Evolutionary conservation across 2,329 filamentous ascomycete genomes (phyloP).

Genomic region (Curvularia spicifera): DNA sequence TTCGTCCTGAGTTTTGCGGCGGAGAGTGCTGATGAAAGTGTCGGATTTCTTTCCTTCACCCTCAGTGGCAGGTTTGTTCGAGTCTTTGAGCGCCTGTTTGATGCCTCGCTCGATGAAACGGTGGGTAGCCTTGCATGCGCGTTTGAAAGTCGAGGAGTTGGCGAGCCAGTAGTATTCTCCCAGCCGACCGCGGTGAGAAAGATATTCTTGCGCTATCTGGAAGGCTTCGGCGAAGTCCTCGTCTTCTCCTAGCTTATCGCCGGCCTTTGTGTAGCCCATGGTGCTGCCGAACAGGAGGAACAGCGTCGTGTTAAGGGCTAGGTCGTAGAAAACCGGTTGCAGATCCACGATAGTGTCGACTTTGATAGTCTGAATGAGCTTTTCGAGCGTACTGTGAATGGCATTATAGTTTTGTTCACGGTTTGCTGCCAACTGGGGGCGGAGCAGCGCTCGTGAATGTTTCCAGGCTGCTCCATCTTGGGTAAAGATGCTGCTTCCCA

Average conservation of each 20-base stretch:
- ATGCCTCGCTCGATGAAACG: slow-evolving; percentile 22
- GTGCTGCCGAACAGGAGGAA: slow-evolving; percentile 46
- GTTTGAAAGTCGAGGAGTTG: slow-evolving; percentile 19
- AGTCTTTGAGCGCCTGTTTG: slow-evolving; percentile 27
- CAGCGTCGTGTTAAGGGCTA: slow-evolving; percentile 47
- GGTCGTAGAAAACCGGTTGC: slow-evolving; percentile 47
- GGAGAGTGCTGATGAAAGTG: slow-evolving; percentile 85
- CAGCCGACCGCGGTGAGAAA: slow-evolving; percentile 19
- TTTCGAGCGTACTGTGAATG: background rate
- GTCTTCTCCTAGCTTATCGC: slow-evolving; percentile 12
- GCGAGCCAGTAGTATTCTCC: slow-evolving; percentile 42
- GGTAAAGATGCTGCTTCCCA: slow-evolving; percentile 26
- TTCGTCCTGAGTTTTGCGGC: slow-evolving; percentile 70
- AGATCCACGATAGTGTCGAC: slow-evolving; percentile 33
- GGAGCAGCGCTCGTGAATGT: slow-evolving; percentile 40
- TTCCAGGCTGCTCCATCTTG: slow-evolving; percentile 34
- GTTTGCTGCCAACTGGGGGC: slow-evolving; percentile 44
- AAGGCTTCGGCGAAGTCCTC: slow-evolving; percentile 27
- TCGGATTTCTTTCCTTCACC: slow-evolving; percentile 52
- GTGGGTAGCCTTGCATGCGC: slow-evolving; percentile 21
- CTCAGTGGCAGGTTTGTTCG: slow-evolving; percentile 22
- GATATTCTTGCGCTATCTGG: slow-evolving; percentile 19
- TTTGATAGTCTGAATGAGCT: background rate
- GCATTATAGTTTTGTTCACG: slow-evolving; percentile 27
- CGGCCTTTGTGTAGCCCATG: slow-evolving; percentile 26